phyloP scores from a whole-genome alignment of 768 basidiomycete genomes.

The Agrocybe pediades region DNA sequence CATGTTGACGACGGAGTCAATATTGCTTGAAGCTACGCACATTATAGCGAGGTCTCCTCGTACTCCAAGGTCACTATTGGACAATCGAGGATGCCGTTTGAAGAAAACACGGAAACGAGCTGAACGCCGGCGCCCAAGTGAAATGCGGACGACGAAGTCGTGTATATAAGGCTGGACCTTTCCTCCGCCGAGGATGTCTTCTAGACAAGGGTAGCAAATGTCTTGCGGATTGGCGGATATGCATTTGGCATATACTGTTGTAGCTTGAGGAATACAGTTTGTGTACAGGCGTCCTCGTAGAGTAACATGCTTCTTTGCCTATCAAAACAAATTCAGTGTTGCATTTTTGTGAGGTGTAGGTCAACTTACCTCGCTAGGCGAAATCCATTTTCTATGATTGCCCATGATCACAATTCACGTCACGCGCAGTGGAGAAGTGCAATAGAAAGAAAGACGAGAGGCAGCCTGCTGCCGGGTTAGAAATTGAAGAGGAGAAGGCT shows the following conservation, averaged over 20 bases:
- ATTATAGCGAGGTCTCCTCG: not conserved
- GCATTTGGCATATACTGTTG: not conserved
- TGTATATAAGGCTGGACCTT: constrained; percentile 1
- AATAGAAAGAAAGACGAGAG: too few species aligned
- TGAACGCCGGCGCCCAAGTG: not conserved
- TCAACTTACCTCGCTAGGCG: too few species aligned
- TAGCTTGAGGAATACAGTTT: not conserved
- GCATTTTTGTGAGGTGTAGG: too few species aligned
- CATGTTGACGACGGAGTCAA: constrained; percentile 1
- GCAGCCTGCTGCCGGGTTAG: too few species aligned
- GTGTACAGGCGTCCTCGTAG: not conserved
- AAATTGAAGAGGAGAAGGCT: too few species aligned
- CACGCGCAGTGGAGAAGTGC: too few species aligned
- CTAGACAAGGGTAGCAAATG: not conserved
- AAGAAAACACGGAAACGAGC: not conserved
- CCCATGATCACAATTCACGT: too few species aligned
- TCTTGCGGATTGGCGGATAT: not conserved
- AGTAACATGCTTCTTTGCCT: not conserved
- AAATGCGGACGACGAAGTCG: not conserved
- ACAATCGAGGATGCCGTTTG: not conserved
- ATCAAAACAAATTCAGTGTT: too few species aligned
- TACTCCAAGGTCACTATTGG: not conserved
- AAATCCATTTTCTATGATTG: too few species aligned
- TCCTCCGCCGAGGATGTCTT: not conserved
- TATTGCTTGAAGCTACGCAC: not conserved